These are phyloP conservation scores for Termitomyces titanicus DNA, from an alignment of 768 basidiomycete species.

Conservation along the genomic window DNA sequence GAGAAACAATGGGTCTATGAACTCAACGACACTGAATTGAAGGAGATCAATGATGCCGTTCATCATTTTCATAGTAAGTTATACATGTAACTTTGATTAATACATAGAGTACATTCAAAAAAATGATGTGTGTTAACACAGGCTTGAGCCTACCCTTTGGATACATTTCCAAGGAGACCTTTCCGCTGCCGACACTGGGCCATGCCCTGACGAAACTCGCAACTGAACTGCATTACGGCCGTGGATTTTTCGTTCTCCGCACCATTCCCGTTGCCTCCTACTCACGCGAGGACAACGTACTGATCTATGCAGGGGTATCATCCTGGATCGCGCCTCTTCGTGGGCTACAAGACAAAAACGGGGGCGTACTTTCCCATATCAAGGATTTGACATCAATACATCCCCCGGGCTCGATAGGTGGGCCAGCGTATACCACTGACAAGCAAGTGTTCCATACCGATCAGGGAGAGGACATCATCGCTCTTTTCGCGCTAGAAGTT, in stretches of 20 bases:
- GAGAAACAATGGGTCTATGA: conserved; percentile 38
- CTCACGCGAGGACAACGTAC: conserved; percentile 19
- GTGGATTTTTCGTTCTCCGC: conserved; percentile 23
- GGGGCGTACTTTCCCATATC: conserved; percentile 21
- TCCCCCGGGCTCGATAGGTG: conserved; percentile 11
- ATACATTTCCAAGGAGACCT: conserved; percentile 21
- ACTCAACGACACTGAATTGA: conserved; percentile 25
- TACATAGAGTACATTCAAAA: too few relatives aligned
- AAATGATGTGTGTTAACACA: conserved; percentile 1
- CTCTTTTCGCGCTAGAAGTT: conserved; percentile 37
- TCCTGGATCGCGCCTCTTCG: conserved; percentile 19
- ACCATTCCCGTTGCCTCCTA: conserved; percentile 20
- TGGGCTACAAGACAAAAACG: conserved; percentile 18
- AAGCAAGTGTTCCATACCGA: conserved; percentile 25
- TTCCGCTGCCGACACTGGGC: conserved; percentile 22
- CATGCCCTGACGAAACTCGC: conserved; percentile 16
- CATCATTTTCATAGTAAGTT: conserved; percentile 27
- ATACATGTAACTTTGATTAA: too few relatives aligned
- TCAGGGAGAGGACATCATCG: conserved; percentile 15
- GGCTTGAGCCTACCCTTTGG: conserved; percentile 26
- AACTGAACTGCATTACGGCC: conserved; percentile 18
- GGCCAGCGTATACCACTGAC: conserved; percentile 23
- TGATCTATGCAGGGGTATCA: conserved; percentile 21
- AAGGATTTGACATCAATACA: conserved; percentile 19
- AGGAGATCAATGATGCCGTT: conserved; percentile 34